Evolutionary conservation across 805 yeast genomes (phyloP).

Genomic region (Zygotorulaspora florentina): DNA sequence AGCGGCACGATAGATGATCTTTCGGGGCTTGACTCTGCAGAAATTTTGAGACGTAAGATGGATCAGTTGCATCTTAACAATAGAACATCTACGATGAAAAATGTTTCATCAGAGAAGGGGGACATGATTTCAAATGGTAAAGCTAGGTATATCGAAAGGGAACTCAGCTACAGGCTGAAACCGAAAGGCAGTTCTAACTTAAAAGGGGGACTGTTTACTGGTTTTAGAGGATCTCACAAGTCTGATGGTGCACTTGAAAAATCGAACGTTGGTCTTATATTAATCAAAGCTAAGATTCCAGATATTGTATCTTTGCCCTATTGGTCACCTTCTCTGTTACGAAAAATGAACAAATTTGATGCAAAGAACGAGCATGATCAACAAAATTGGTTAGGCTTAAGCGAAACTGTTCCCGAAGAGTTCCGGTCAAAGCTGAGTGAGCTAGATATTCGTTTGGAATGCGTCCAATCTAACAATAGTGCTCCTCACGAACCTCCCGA

Average conservation of each 20-base stretch:
- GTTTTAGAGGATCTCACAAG: conserved; percentile 14
- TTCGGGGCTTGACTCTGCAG: conserved; percentile 22
- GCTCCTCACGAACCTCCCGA: conserved; percentile 31
- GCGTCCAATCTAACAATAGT: conserved; percentile 33
- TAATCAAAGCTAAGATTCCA: conserved; percentile 32
- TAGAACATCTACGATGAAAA: conserved; percentile 12
- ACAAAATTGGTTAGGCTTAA: conserved; percentile 35
- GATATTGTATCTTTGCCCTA: conserved; percentile 36
- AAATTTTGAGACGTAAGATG: conserved; percentile 28
- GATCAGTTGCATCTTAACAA: conserved; percentile 30
- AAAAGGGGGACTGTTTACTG: conserved; percentile 25
- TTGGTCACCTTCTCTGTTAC: conserved; percentile 36
- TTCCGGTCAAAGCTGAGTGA: conserved; percentile 28
- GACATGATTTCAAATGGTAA: not conserved
- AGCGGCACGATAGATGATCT: conserved; percentile 26
- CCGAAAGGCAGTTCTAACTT: conserved; percentile 16
- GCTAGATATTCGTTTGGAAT: conserved; percentile 32
- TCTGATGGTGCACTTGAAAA: conserved; percentile 4
- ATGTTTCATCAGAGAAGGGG: conserved; percentile 2
- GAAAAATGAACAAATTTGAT: conserved; percentile 36
- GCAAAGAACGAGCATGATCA: conserved; percentile 34
- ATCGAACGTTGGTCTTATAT: conserved; percentile 30
- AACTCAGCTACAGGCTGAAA: conserved; percentile 29
- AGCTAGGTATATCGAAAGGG: conserved; percentile 22
- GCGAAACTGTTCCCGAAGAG: conserved; percentile 26